Base-by-base conservation (phyloP, 2,329 filamentous ascomycete species). In the Alternaria panax region DNA sequence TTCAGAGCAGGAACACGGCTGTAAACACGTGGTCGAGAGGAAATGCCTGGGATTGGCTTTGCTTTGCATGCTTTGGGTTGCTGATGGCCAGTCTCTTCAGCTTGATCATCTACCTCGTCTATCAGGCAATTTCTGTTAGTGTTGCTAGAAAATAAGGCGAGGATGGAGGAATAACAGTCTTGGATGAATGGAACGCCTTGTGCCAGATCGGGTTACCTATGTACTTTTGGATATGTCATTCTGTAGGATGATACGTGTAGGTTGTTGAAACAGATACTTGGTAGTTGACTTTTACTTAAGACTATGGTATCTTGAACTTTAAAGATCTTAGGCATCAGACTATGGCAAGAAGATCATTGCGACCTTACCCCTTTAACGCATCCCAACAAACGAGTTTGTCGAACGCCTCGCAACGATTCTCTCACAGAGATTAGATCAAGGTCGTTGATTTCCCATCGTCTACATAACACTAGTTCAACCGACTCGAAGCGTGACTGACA, bases 321-420 rank as follows among this genome's bases (percentile, higher is more conserved):
- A n/a, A 14, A 14, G 12, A 2, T 14, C 16, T 7, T 16, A 34
- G 30, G 30, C 5, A 34, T 16, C 30, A 5, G 16, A 14, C 30
- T 34, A 34, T 16, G 14, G 12, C 1, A 34, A 34, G 12, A 14
- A 1, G 6, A 14, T 34, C 1, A 1, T 34, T 3, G 30, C 11
- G 6, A 14, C 16, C 30, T 34, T 14, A 7, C 0, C 14, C 16
- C 2, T 0, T 34, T 34, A 14, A 0, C 0, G 30, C 12, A 0
- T 6, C 30, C 5, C 1, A 1, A 16, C n/a, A n/a, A n/a, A n/a
- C n/a, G n/a, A n/a, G n/a, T n/a, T n/a, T n/a, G n/a, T n/a, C n/a
- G n/a, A n/a, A n/a, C n/a, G n/a, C n/a, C n/a, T n/a, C n/a, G n/a
- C n/a, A n/a, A n/a, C n/a, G n/a, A n/a, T n/a, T n/a, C n/a, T n/a